These are phyloP conservation scores for Leucogyrophana mollusca DNA, from an alignment of 768 basidiomycete species.

Conservation along the genomic window DNA sequence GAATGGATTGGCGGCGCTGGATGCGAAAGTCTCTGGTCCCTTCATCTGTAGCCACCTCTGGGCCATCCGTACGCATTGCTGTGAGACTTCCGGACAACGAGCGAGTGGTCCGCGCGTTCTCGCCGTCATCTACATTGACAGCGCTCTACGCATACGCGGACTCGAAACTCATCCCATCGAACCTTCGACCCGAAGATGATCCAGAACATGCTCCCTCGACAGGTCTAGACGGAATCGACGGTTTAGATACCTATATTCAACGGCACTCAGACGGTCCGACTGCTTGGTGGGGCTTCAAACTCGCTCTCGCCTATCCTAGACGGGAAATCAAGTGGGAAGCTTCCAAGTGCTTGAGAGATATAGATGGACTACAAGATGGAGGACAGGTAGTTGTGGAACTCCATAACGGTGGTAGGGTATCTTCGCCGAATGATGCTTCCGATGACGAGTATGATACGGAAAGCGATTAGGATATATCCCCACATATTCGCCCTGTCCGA, in stretches of 20 bases:
- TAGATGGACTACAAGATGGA: constrained; percentile 50
- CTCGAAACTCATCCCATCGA: constrained; percentile 48
- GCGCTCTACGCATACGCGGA: constrained; percentile 77
- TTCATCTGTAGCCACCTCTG: constrained; percentile 26
- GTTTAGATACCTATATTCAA: constrained; percentile 36
- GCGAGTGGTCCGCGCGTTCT: constrained; percentile 60
- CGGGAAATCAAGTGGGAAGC: constrained; percentile 54
- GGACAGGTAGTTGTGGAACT: constrained; percentile 69
- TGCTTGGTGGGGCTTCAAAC: constrained; percentile 73
- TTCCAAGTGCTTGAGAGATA: constrained; percentile 37
- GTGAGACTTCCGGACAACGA: constrained; percentile 55
- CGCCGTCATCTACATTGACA: constrained; percentile 47
- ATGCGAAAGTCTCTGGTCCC: constrained; percentile 48
- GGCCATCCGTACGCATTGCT: constrained; percentile 42
- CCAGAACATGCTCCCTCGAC: constrained; percentile 41
- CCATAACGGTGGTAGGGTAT: constrained; percentile 13
- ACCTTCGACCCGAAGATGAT: constrained; percentile 37
- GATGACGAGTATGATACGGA: constrained; percentile 63
- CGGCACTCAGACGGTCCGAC: constrained; percentile 23
- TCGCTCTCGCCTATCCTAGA: constrained; percentile 70
- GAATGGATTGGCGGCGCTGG: constrained; percentile 61
- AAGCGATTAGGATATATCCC: constrained; percentile 25
- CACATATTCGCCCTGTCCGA: background rate
- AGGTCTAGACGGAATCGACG: constrained; percentile 27
- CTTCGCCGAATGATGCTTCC: constrained; percentile 18